Evolutionary conservation across 352 stramenopile species (phyloP), one percentile per base, ranked within the genome.

Genomic region (Phytophthora ohioensis): DNA sequence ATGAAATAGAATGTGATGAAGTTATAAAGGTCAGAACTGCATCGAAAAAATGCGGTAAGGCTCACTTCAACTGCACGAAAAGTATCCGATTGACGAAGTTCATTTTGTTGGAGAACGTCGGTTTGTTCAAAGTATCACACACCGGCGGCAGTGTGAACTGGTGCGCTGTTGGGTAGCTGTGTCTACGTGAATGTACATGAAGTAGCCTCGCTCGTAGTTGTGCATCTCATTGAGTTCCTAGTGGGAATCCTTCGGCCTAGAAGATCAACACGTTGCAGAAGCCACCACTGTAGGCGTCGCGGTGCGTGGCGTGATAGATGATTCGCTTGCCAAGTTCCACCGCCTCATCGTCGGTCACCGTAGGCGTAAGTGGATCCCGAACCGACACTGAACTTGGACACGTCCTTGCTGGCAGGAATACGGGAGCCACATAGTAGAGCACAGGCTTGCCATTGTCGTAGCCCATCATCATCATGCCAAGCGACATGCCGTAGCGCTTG

Each of bases 401-500:
- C 90, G 63, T 92, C 81, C 67, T 95, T 89, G 46, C 98, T 98
- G 27, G 97, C 98, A 65, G 98, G 93, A 43, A 99, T 94, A 47
- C 98, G 90, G 11, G 97, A 99, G 94, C 98, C n/a, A 99, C 97
- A 75, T 99, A 99, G 84, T 99, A 99, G 17, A 99, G 90, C 79
- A 98, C 94, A 5, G 98, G 97, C 61, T 98, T 92, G 38, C 90
- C 92, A 53, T 96, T 98, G 90, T 99, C 98, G 92, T 99, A 99
- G 57, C 98, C 98, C 71, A 98, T 98, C 80, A 99, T 98, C 98
- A 99, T 99, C 74, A 98, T 99, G 46, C 98, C 98, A 78, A 99
- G 85, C 78, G 93, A 98, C 72, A 99, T 92, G 47, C 94, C 91
- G 82, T 88, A 97, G 71, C 72, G 77, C 82, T 91, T 97, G 84